These are phyloP conservation scores for Quercus alba DNA, from an alignment of 306 rosid genomes.

Conservation along the genomic window DNA sequence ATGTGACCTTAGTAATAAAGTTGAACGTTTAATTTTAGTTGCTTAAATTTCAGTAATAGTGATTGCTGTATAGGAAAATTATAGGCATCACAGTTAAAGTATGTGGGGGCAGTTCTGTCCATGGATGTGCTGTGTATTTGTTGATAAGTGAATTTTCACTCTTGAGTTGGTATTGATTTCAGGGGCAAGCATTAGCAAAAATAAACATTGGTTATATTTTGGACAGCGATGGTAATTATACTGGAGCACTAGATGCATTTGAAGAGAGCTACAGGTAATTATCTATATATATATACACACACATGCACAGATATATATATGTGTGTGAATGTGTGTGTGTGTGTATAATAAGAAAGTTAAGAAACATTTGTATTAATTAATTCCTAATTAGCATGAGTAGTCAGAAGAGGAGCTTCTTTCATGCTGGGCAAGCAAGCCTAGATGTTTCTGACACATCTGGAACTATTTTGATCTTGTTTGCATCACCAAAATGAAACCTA, in stretches of 20 bases:
- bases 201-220: constrained; percentile 69
- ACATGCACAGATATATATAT: no score
- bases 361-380: neutral
- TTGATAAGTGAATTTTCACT: constrained; percentile 27
- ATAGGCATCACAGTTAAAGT: constrained; percentile 7
- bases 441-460: constrained; percentile 14
- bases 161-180: constrained; percentile 30
- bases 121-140: constrained; percentile 6
- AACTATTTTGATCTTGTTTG: neutral
- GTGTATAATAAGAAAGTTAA: constrained; percentile 1
- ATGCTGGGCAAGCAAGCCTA: neutral
- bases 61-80: neutral
- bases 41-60: constrained; percentile 10
- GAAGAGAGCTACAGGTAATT: constrained; percentile 74
- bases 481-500: neutral
- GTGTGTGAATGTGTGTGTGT: neutral
- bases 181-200: constrained; percentile 85
- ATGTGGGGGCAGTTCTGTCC: neutral
- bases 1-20: neutral
- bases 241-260: constrained; percentile 66
- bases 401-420: constrained; percentile 13
- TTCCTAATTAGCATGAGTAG: neutral
- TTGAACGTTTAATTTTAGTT: constrained; percentile 7
- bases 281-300: neutral
- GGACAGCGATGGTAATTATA: constrained; percentile 63